Base-by-base conservation (phyloP, 2,329 filamentous ascomycete species). In the Alternaria sp. region DNA sequence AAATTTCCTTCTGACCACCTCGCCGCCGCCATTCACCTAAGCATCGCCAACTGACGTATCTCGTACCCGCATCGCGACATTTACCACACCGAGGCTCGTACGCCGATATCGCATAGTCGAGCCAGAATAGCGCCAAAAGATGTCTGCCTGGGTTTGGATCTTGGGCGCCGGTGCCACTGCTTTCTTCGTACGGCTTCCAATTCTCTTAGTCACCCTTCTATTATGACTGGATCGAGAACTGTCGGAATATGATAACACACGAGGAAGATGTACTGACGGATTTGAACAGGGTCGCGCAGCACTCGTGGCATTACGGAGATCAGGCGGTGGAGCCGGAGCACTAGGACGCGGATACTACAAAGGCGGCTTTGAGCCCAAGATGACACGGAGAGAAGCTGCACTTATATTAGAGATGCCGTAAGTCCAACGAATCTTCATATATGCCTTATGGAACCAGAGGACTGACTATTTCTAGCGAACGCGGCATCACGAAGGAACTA, bases 291-390 rank as follows among this genome's bases (percentile, higher is more conserved):
- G 96, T 70, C 93, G 96, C 77, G 95, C 96, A 64, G 95, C 94
- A 74, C 87, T 97, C 43, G 91, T 98, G 75, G 96, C 96, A 72
- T 88, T 94, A 81, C 90, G 94, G 67, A 89, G 93, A 75, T 97
- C 91, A 63, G 91, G 92, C 11, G 74, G 71, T 15, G 90, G 90
- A 63, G 83, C 81, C 9, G 91, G 91, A 69, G 90, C 91, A 36
- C 84, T 97, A 72, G 96, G 96, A 73, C 93, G 94, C 81, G 90
- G 93, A 45, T 99, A 93, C 79, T 98, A 97, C 87, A 99, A 98
- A 83, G 96, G 96, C 71, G 96, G 96, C n/a, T 99, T 99, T 79
- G 96, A 99, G 84, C 86, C 89, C 64, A 92, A 91, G 82, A 99
- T 99, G 95, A 97, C 89, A 80, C 89, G 91, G 80, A 90, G 91